These are phyloP conservation scores for Pythium myriotylum DNA, from an alignment of 352 stramenopile genomes.

Conservation along the genomic window DNA sequence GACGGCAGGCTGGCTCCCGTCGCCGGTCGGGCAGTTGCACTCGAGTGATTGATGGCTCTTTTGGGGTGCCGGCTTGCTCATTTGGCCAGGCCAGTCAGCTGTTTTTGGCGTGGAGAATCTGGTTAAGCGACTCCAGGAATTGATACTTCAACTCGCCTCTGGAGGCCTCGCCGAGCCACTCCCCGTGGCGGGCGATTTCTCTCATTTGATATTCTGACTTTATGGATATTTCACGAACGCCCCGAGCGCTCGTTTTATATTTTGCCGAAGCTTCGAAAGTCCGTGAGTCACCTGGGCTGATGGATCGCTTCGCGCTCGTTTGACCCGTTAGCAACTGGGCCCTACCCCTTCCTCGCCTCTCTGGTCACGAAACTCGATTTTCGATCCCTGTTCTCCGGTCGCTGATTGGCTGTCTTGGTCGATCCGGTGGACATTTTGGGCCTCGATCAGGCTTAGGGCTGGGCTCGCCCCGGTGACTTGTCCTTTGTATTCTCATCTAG, in stretches of 20 bases:
- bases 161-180: too few relatives aligned
- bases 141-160: background rate
- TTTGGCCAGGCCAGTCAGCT: background rate
- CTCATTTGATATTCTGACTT: slow-evolving; percentile 5
- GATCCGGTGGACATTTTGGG: too few relatives aligned
- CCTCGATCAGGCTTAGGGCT: too few relatives aligned
- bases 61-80: background rate
- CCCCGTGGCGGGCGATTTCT: too few relatives aligned
- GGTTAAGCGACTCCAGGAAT: background rate
- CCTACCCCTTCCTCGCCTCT: slow-evolving; percentile 5
- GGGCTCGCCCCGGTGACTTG: slow-evolving; percentile 8
- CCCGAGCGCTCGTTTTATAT: background rate
- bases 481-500: slow-evolving; percentile 15
- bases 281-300: background rate
- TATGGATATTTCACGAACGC: slow-evolving; percentile 1
- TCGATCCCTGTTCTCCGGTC: background rate
- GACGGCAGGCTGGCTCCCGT: too few relatives aligned
- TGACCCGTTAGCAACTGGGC: background rate
- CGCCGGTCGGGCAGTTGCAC: background rate
- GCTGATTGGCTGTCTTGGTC: slow-evolving; percentile 8
- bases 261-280: background rate
- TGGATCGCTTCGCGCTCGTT: background rate
- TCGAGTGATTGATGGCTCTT: background rate
- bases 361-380: background rate
- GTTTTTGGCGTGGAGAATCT: background rate